phyloP scores from a whole-genome alignment of 371 early-diverging fungal genomes.

The Lichtheimia ramosa region DNA sequence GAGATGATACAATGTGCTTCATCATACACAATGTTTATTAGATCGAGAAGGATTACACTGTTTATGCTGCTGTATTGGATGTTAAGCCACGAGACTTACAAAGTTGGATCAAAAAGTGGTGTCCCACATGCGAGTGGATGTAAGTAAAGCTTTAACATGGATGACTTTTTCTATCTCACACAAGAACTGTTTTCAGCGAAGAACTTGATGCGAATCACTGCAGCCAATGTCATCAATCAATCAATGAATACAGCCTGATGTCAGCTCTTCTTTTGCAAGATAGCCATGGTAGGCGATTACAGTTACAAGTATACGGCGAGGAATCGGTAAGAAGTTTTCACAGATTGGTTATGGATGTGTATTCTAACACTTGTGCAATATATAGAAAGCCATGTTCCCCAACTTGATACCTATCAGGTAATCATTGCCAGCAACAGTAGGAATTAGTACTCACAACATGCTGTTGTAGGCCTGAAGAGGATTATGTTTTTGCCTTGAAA shows the following conservation, averaged over 20 bases:
- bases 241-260: conserved; percentile 7
- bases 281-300: conserved; percentile 1
- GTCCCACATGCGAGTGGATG: conserved; percentile 10
- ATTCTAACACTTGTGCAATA: neutral
- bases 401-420: neutral
- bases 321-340: conserved; percentile 12
- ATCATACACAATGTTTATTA: no score
- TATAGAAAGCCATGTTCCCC: neutral
- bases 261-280: conserved; percentile 15
- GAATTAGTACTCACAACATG: no score
- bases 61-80: conserved; percentile 13
- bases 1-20: neutral
- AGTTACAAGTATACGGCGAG: conserved; percentile 9
- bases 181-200: neutral
- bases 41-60: neutral
- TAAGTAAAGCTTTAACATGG: conserved; percentile 4
- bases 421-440: no score
- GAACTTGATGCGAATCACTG: neutral
- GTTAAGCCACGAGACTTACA: conserved; percentile 12
- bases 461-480: no score
- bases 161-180: neutral
- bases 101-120: conserved; percentile 16
- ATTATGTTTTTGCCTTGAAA: no score
- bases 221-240: conserved; percentile 1
- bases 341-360: neutral